Base-by-base conservation (phyloP, 1,284 basidiomycete species). In the Ustilago trichophora region DNA sequence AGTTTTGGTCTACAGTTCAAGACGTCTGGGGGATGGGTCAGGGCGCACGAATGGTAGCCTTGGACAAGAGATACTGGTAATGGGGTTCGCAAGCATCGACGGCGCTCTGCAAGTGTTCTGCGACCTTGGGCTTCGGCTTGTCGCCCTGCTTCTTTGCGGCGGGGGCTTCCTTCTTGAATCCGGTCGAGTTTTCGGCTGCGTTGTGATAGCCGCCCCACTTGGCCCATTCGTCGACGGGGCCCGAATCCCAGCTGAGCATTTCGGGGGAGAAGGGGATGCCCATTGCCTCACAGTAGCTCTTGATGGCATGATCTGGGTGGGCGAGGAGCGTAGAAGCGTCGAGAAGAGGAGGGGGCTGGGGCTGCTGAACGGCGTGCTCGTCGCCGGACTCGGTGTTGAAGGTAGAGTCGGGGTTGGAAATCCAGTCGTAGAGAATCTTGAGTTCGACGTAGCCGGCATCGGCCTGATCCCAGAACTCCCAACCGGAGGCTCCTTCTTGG, bases 131-230 rank as follows among this genome's bases (percentile, higher is more conserved):
- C 44, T 62, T 56, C 13, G 37, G 36, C 47, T 66, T 56, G n/a
- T 51, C 56, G n/a, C 5, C 26, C 9, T 2, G 13, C 38, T 12
- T 29, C 44, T 4, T 22, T 37, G 48, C 15, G 12, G 65, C 46
- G 10, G 66, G 48, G 0, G 57, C 42, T 25, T 73, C 71, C 42
- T 65, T 53, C 42, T 69, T 68, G 59, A 80, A 80, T 5, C 78
- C 78, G 3, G 75, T 76, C 29, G 63, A 69, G 21, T 77, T 70
- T 31, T 80, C 69, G 16, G 78, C 78, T 7, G 56, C 76, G 7
- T 65, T 66, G 42, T 80, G 78, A 60, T 76, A 80, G 4, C 65
- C 67, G 22, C 72, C 73, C 78, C 78, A 80, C 27, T 77, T 78
- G 1, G 60, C 63, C 64, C 73, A 80, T 27, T 75, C 75, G 38